A percentile compares a stretch with the other conserved stretches of the same genome.
phyloP scores from a whole-genome alignment of 73 alveolate genomes.

The Stentor coeruleus region DNA sequence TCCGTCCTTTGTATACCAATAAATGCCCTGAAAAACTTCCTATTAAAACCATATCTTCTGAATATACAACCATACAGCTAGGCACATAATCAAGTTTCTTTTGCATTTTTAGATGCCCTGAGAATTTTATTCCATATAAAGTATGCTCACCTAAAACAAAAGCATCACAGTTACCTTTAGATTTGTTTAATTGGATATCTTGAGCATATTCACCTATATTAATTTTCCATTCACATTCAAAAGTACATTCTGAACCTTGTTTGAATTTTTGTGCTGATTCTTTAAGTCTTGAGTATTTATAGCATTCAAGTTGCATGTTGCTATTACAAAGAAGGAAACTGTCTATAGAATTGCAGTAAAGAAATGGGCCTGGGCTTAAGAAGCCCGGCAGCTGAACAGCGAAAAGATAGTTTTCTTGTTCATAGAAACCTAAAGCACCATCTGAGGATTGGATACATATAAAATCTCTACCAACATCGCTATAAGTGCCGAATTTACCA shows the following conservation, averaged over 20 bases:
- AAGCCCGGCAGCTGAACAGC: slow-evolving; percentile 54
- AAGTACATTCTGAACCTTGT: slow-evolving; percentile 16
- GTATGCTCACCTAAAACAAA: slow-evolving; percentile 31
- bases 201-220: slow-evolving; percentile 28
- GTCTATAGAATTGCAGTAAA: slow-evolving; percentile 42
- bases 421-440: slow-evolving; percentile 59
- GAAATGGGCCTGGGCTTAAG: slow-evolving; percentile 65
- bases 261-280: slow-evolving; percentile 31
- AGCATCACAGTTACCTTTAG: not conserved
- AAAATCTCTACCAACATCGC: slow-evolving; percentile 32
- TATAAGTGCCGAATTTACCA: slow-evolving; percentile 49
- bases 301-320: slow-evolving; percentile 54
- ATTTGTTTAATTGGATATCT: not conserved
- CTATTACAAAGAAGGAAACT: slow-evolving; percentile 45
- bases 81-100: slow-evolving; percentile 60
- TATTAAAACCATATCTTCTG: slow-evolving; percentile 47
- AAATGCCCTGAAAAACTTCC: slow-evolving; percentile 57
- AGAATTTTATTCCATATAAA: slow-evolving; percentile 33
- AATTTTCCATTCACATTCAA: slow-evolving; percentile 24
- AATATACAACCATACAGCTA: slow-evolving; percentile 41
- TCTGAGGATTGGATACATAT: slow-evolving; percentile 72
- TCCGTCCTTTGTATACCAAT: slow-evolving; percentile 49
- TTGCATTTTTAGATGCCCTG: slow-evolving; percentile 37
- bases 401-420: slow-evolving; percentile 45
- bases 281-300: slow-evolving; percentile 44